Base-by-base conservation (phyloP, 2,329 filamentous ascomycete genomes). In the Zymoseptoria passerinii region DNA sequence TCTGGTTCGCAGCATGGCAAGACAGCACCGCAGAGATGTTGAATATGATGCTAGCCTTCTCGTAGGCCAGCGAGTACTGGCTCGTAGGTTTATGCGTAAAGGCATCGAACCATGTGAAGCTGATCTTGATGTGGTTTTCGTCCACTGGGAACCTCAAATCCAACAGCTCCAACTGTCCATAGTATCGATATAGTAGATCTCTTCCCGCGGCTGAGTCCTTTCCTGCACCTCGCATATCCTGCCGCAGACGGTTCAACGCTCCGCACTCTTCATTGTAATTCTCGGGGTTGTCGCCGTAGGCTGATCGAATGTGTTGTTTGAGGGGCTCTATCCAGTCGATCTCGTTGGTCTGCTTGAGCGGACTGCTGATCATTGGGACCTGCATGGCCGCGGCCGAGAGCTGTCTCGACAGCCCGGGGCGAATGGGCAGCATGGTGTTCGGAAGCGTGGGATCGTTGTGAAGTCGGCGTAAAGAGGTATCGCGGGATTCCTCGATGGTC, bases 41-140 rank as follows among this genome's bases (percentile, higher is more conserved):
- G 81, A 99, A 99, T 69, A 99, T 96, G 71, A 99, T 95, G 68
- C 92, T 97, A 13, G 94, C 94, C 73, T 99, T 99, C 74, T 99
- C 94, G 73, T 95, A 99, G 52, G 94, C 94, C 52, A 99, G 81
- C 7, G 92, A 96, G 77, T 95, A 96, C 74, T 99, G 94, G 3
- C 92, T 86, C 4, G 94, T 99, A n/a, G 91, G 83, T 71, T 97
- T 96, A 73, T 96, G 92, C 50, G 94, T 99, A 73, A 99, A 99
- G n/a, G 95, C 94, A 74, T 99, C 94, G 76, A 95, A 97, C 94
- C 94, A 99, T 64, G 92, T 97, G 73, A 99, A 99, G 7, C 89
- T 90, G 69, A 99, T 96, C 78, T 97, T 97, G 78, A 99, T 97
- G 72, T 99, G 92, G 71, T 96, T 94, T 78, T 99, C 94, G 68